Evolutionary conservation across 1,284 basidiomycete species (phyloP).

Genomic region (Ganoderma leucocontextum): DNA sequence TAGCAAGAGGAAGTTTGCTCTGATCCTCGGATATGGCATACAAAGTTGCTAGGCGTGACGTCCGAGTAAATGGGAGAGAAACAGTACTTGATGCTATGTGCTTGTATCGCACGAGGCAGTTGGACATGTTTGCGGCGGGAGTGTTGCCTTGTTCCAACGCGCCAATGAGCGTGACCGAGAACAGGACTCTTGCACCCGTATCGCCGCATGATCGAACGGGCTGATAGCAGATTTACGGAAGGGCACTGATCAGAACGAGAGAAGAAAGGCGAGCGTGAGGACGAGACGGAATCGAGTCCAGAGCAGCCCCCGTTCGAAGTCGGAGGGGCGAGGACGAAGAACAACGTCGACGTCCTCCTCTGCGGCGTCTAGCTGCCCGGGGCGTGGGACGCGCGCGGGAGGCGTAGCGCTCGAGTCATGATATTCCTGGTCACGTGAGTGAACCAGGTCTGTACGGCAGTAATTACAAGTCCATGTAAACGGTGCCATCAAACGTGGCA

Average conservation of each 20-base stretch:
- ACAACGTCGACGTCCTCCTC: neutral
- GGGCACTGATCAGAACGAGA: slow-evolving; percentile 17
- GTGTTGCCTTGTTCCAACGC: neutral
- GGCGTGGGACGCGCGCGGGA: slow-evolving; percentile 21
- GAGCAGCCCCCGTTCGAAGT: slow-evolving; percentile 22
- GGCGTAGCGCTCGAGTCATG: neutral
- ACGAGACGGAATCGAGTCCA: slow-evolving; percentile 5
- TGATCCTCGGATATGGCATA: neutral
- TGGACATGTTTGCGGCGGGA: neutral
- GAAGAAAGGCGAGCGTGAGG: neutral
- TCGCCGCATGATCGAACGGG: neutral
- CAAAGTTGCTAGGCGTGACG: neutral
- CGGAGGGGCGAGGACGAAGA: slow-evolving; percentile 3
- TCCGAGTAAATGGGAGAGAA: neutral
- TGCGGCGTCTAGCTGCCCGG: neutral
- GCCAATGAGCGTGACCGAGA: neutral
- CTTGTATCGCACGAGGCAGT: neutral
- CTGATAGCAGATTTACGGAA: slow-evolving; percentile 10
- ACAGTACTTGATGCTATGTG: neutral
- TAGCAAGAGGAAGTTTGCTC: neutral
- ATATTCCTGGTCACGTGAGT: no score
- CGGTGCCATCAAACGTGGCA: no score
- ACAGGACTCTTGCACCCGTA: neutral
- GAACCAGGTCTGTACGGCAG: no score
- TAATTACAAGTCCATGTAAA: no score